Evolutionary conservation across 768 basidiomycete species (phyloP).

Genomic region (button mushroom (Agaricus bisporus)): DNA sequence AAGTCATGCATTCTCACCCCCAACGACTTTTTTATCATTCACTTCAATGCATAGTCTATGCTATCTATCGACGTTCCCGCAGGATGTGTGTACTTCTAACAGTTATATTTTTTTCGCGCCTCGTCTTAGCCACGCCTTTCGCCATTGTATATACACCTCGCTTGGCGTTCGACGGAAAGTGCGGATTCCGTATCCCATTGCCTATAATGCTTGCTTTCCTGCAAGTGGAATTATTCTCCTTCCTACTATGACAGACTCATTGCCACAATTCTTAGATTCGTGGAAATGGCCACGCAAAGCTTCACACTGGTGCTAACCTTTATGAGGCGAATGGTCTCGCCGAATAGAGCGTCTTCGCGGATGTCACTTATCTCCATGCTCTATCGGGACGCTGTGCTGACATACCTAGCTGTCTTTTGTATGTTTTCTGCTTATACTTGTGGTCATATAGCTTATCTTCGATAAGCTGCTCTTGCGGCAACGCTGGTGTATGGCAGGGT

Average conservation of each 20-base stretch:
- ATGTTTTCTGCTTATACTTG: neutral
- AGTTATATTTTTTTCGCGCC: neutral
- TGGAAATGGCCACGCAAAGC: constrained; percentile 1
- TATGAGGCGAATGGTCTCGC: neutral
- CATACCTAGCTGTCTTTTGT: constrained; percentile 1
- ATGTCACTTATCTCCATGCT: neutral
- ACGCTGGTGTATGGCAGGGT: neutral
- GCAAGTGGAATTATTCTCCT: neutral
- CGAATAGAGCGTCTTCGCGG: neutral
- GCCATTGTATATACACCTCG: neutral
- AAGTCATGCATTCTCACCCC: neutral
- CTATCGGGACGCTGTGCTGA: neutral
- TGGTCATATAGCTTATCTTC: neutral
- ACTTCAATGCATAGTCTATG: neutral
- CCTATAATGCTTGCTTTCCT: neutral
- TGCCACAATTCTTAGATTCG: neutral
- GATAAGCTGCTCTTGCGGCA: neutral
- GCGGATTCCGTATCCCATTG: neutral
- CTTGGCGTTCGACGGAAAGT: neutral
- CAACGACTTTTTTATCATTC: neutral
- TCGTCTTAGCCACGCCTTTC: neutral
- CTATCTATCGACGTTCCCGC: neutral
- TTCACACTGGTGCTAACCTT: neutral
- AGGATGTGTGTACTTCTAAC: neutral
- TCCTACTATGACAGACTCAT: neutral